A percentile compares a stretch with the other conserved stretches of the same genome.
These are phyloP conservation scores for Trichophaea hybrida DNA, from an alignment of 2,329 filamentous ascomycete genomes.

Conservation along the genomic window DNA sequence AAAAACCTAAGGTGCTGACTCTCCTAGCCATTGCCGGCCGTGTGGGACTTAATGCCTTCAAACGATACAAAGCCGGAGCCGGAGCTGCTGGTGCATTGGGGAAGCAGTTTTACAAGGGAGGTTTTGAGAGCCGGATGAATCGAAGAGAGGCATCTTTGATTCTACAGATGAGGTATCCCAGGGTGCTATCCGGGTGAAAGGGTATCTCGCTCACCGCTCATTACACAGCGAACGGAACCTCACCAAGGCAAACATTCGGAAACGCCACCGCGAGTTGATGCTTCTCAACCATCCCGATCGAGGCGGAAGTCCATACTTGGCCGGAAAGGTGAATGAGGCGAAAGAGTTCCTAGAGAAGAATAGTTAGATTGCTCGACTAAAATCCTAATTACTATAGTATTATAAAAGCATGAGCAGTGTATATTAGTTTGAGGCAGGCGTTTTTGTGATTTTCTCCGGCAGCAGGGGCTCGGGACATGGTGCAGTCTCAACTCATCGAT, in stretches of 20 bases:
- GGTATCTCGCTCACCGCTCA: not conserved
- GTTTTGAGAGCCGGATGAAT: conserved; percentile 94
- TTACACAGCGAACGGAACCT: conserved; percentile 60
- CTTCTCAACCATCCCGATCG: conserved; percentile 95
- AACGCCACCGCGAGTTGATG: conserved; percentile 91
- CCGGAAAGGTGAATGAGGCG: conserved; percentile 96
- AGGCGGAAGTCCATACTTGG: conserved; percentile 88
- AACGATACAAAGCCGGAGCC: conserved; percentile 53
- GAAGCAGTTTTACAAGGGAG: conserved; percentile 92
- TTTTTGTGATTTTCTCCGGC: not conserved
- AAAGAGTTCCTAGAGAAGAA: conserved; percentile 89
- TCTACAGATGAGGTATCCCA: conserved; percentile 65
- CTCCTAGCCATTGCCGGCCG: conserved; percentile 39
- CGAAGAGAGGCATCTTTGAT: conserved; percentile 82
- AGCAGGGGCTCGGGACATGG: not conserved
- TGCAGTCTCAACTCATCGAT: not conserved
- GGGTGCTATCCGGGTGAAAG: not conserved
- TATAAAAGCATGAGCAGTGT: not conserved
- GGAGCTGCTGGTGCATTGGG: conserved; percentile 61
- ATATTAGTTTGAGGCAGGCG: not conserved
- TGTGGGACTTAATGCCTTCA: conserved; percentile 77
- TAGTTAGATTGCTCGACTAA: conserved; percentile 19
- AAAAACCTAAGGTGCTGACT: not conserved
- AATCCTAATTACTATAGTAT: not conserved
- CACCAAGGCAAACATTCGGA: conserved; percentile 86